phyloP scores from a whole-genome alignment of 495 filamentous ascomycete genomes.

The Pyrenopolyporus hunteri region DNA sequence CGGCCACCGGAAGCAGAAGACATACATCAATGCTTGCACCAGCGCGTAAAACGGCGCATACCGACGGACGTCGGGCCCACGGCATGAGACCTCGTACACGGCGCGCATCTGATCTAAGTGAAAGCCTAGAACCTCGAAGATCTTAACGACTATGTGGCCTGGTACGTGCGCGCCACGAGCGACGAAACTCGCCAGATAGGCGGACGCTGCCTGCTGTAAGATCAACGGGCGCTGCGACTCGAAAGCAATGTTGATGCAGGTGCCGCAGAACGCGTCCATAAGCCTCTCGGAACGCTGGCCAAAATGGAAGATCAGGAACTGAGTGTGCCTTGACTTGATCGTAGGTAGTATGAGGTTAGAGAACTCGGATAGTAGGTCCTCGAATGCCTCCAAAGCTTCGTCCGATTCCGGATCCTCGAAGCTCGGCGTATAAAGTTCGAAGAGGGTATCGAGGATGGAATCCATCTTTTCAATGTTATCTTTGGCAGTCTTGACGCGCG shows the following conservation, averaged over 20 bases:
- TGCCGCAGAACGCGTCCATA: constrained; percentile 80
- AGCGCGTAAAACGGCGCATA: constrained; percentile 87
- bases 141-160: constrained; percentile 72
- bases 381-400: constrained; percentile 61
- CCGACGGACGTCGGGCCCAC: constrained; percentile 80
- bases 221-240: constrained; percentile 65
- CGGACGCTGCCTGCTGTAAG: constrained; percentile 78
- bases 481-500: constrained; percentile 66
- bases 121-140: constrained; percentile 74
- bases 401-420: constrained; percentile 62
- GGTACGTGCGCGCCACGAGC: constrained; percentile 83
- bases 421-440: constrained; percentile 75
- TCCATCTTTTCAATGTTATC: constrained; percentile 90
- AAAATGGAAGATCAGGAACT: constrained; percentile 94
- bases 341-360: constrained; percentile 84
- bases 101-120: constrained; percentile 72
- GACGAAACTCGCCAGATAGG: constrained; percentile 94
- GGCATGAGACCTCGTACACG: constrained; percentile 69
- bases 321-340: constrained; percentile 82
- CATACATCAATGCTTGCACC: constrained; percentile 87
- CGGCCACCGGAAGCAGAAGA: constrained; percentile 98
- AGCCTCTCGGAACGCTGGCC: constrained; percentile 75
- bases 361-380: constrained; percentile 82
- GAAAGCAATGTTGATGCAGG: constrained; percentile 61
- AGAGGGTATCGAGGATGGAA: constrained; percentile 85